Evolutionary conservation across 768 basidiomycete species (phyloP).

Genomic region (Cystofilobasidium capitatum): DNA sequence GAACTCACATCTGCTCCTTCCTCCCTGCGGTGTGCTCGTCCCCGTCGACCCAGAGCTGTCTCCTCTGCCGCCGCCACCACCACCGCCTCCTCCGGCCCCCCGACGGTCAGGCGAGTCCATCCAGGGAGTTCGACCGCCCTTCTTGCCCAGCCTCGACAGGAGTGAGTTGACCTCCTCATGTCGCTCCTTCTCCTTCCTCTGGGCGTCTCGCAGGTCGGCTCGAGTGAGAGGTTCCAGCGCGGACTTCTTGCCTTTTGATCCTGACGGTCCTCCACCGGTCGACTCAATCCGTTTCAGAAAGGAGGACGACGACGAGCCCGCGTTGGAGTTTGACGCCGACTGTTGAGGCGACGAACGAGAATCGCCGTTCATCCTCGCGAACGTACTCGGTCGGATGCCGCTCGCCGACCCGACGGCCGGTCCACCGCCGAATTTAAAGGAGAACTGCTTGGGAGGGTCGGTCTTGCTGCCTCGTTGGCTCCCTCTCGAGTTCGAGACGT

Average conservation of each 20-base stretch:
- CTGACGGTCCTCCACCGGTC: background rate
- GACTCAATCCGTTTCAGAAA: background rate
- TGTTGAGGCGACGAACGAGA: too few relatives aligned
- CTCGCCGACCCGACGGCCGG: background rate
- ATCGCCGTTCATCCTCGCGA: background rate
- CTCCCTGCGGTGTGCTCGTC: background rate
- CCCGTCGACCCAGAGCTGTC: background rate
- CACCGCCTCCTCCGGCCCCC: background rate
- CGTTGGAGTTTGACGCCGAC: too few relatives aligned
- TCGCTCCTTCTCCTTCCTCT: constrained; percentile 7
- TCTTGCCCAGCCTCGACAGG: background rate
- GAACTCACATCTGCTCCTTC: background rate
- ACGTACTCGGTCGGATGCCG: background rate
- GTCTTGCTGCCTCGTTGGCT: background rate
- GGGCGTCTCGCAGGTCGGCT: background rate
- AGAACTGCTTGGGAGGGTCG: background rate
- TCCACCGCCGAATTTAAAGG: background rate
- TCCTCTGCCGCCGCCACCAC: background rate
- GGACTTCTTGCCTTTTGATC: background rate
- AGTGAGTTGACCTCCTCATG: background rate
- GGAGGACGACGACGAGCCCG: background rate
- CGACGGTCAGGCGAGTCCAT: constrained; percentile 1
- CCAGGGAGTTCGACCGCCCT: background rate
- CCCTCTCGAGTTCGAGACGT: background rate
- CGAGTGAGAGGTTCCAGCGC: background rate